Evolutionary conservation across 768 basidiomycete species (phyloP).

Genomic region (Lentinula sp.): DNA sequence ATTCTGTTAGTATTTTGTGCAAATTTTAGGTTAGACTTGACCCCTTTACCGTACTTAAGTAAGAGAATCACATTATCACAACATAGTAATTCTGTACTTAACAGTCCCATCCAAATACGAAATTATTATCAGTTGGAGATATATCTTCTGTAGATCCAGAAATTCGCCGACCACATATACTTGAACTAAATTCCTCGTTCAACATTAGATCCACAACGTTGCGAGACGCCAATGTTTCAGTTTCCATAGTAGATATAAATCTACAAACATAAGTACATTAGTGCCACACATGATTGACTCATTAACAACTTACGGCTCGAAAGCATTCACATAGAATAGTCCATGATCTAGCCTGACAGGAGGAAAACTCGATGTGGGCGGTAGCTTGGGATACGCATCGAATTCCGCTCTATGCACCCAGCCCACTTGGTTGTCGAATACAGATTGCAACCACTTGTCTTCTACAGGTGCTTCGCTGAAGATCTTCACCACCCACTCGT

Average conservation of each 20-base stretch:
- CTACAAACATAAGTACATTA: constrained; percentile 26
- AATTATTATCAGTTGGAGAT: constrained; percentile 24
- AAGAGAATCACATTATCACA: background rate
- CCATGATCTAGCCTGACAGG: constrained; percentile 73
- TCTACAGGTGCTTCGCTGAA: constrained; percentile 64
- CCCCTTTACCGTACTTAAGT: background rate
- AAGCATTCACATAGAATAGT: constrained; percentile 87
- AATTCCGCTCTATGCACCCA: constrained; percentile 89
- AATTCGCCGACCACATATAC: constrained; percentile 55
- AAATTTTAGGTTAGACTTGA: no score
- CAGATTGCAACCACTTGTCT: constrained; percentile 61
- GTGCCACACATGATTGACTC: background rate
- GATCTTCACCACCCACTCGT: constrained; percentile 80
- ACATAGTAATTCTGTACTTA: constrained; percentile 13
- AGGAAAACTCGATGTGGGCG: constrained; percentile 62
- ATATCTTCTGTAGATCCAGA: constrained; percentile 16
- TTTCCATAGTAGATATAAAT: constrained; percentile 92
- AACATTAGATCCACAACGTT: constrained; percentile 80
- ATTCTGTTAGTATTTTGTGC: no score
- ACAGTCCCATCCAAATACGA: constrained; percentile 77
- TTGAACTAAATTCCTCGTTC: constrained; percentile 61
- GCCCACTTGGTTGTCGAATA: constrained; percentile 63
- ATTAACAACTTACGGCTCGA: constrained; percentile 67
- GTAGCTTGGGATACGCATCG: constrained; percentile 74
- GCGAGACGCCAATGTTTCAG: constrained; percentile 76